Percentiles rank a stretch among this genome's conserved stretches.
phyloP scores from a whole-genome alignment of 2,329 filamentous ascomycete species.

The Periconia macrospinosa region DNA sequence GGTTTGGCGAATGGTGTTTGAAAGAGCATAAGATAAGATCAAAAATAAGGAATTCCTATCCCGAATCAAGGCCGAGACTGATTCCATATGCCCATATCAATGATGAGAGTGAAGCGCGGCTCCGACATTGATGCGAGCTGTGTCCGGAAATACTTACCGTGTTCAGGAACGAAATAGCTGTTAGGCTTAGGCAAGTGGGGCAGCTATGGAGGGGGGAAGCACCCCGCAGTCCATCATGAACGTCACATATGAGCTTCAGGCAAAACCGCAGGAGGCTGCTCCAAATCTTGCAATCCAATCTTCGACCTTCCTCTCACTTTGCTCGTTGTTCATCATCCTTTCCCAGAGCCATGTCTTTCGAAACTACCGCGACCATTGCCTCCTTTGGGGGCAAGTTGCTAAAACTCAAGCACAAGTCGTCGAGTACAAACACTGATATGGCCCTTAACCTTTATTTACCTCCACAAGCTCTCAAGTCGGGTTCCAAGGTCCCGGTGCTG shows the following conservation, averaged over 20 bases:
- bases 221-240: slow-evolving; percentile 36
- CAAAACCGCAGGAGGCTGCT: slow-evolving; percentile 7
- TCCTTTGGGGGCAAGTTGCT: slow-evolving; percentile 93
- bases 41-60: slow-evolving; percentile 5
- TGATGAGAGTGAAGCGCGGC: slow-evolving; percentile 6
- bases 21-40: slow-evolving; percentile 16
- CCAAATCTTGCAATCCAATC: slow-evolving; percentile 8
- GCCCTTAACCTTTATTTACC: slow-evolving; percentile 90
- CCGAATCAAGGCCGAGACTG: slow-evolving; percentile 39
- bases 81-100: slow-evolving; percentile 17
- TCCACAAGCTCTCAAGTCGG: slow-evolving; percentile 62
- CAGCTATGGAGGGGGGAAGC: slow-evolving; percentile 27
- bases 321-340: not conserved
- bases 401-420: slow-evolving; percentile 86
- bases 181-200: slow-evolving; percentile 22
- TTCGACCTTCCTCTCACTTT: slow-evolving; percentile 14
- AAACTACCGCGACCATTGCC: slow-evolving; percentile 84
- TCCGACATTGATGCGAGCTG: slow-evolving; percentile 1
- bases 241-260: slow-evolving; percentile 29
- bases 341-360: slow-evolving; percentile 64
- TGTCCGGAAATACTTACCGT: slow-evolving; percentile 26
- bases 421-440: slow-evolving; percentile 84
- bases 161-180: slow-evolving; percentile 12
- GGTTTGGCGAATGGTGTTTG: slow-evolving; percentile 39
- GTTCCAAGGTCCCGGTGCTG: slow-evolving; percentile 74